Percentiles rank a stretch among this genome's conserved stretches.
These are phyloP conservation scores for Ogataea methylovora DNA, from an alignment of 805 yeast genomes.

Conservation along the genomic window DNA sequence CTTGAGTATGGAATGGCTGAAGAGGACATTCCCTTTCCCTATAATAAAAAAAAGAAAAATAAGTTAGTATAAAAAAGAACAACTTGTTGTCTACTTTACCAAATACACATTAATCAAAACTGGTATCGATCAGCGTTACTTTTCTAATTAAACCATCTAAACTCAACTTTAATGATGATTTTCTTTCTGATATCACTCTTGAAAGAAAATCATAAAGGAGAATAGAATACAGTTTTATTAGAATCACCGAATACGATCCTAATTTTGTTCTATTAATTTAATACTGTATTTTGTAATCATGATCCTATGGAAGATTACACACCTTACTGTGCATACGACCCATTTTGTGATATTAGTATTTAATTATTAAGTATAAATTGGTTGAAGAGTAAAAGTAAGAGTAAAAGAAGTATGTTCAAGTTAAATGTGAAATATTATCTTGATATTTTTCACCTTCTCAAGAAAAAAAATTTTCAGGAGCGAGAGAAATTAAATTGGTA, in stretches of 20 bases:
- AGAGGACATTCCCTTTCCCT: conserved; percentile 99
- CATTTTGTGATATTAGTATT: conserved; percentile 66
- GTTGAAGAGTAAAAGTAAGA: neutral
- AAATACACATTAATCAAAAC: conserved; percentile 29
- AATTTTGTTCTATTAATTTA: conserved; percentile 18
- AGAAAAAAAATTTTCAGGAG: too few relatives aligned
- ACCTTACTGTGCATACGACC: conserved; percentile 99
- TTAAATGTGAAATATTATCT: too few relatives aligned
- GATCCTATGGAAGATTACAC: conserved; percentile 37
- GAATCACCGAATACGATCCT: conserved; percentile 27
- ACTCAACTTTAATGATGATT: conserved; percentile 1
- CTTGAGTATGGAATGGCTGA: conserved; percentile 99
- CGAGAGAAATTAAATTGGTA: too few relatives aligned
- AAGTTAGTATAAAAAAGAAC: conserved; percentile 33
- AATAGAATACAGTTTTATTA: neutral
- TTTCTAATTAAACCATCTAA: neutral
- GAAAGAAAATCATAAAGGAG: neutral
- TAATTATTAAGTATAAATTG: conserved; percentile 3
- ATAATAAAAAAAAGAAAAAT: conserved; percentile 11
- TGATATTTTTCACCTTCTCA: too few relatives aligned
- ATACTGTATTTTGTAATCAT: conserved; percentile 6
- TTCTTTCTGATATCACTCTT: too few relatives aligned
- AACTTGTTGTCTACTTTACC: conserved; percentile 23
- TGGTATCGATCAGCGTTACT: conserved; percentile 42
- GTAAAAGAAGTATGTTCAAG: neutral